phyloP scores from a whole-genome alignment of 176 grass and related monocot genomes.

The Tillandsia leiboldiana region DNA sequence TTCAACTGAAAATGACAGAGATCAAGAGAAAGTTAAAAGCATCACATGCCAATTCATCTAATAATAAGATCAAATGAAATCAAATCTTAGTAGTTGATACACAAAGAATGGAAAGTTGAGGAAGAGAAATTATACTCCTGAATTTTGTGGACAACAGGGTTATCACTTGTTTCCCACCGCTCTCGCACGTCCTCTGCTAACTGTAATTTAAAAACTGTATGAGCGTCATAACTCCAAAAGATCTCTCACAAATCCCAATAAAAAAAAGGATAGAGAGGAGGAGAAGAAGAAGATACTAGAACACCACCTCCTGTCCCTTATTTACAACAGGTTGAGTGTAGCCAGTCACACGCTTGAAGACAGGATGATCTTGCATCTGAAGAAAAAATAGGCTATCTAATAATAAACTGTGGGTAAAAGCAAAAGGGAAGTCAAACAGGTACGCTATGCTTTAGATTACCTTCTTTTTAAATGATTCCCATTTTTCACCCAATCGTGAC shows the following conservation, averaged over 20 bases:
- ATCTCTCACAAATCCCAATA: background rate
- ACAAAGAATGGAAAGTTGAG: constrained; percentile 1
- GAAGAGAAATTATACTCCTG: constrained; percentile 43
- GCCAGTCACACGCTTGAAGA: constrained; percentile 16
- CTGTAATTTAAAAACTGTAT: constrained; percentile 34
- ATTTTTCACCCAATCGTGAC: constrained; percentile 72
- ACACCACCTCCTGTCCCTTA: constrained; percentile 20
- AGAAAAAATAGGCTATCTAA: constrained; percentile 16
- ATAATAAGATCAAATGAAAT: background rate
- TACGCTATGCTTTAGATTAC: constrained; percentile 21
- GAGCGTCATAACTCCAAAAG: background rate
- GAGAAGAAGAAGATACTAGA: background rate
- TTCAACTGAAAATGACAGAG: too few relatives aligned
- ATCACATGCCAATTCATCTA: too few relatives aligned
- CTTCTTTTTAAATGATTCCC: constrained; percentile 88
- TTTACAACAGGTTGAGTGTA: constrained; percentile 18
- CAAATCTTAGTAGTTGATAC: background rate
- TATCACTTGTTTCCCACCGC: constrained; percentile 94
- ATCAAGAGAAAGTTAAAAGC: too few relatives aligned
- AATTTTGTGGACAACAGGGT: constrained; percentile 46
- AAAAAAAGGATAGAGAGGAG: background rate
- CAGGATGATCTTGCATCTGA: constrained; percentile 27
- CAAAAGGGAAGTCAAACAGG: constrained; percentile 22
- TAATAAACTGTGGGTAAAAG: constrained; percentile 21
- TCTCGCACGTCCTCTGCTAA: constrained; percentile 90